phyloP scores from a whole-genome alignment of 192 early-diverging fungal genomes.

The Spinellus fusiger region DNA sequence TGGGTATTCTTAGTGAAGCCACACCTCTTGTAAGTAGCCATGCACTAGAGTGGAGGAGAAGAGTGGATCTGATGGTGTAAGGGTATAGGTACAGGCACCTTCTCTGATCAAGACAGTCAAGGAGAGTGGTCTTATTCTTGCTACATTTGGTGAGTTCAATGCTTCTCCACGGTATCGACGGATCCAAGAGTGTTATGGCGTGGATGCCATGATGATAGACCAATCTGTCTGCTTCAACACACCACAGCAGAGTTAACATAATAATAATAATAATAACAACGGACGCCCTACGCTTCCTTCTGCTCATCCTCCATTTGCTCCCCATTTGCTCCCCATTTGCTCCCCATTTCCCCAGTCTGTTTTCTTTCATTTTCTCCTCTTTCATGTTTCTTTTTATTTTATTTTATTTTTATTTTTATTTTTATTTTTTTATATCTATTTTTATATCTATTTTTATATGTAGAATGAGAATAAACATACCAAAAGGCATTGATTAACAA shows the following conservation, averaged over 20 bases:
- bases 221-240: conserved; percentile 23
- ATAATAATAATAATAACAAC: too few species aligned
- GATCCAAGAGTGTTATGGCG: conserved; percentile 78
- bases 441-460: not conserved
- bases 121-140: conserved; percentile 84
- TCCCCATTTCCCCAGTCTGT: not conserved
- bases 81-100: conserved; percentile 78
- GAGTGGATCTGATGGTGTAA: conserved; percentile 3
- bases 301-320: too few species aligned
- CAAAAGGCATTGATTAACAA: too few species aligned
- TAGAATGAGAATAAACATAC: too few species aligned
- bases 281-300: too few species aligned
- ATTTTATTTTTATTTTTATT: not conserved
- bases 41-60: not conserved
- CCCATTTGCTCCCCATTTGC: not conserved
- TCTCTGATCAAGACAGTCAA: conserved; percentile 88
- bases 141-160: conserved; percentile 86
- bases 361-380: not conserved
- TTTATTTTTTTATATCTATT: not conserved
- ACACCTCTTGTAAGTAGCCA: conserved; percentile 70
- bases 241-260: too few species aligned
- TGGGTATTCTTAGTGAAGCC: conserved; percentile 90
- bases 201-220: conserved; percentile 84
- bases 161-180: conserved; percentile 48
- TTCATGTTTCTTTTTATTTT: not conserved